Conservation (phyloP, 345 rosid genomes). For the Carallia pectinifolia region DNA sequence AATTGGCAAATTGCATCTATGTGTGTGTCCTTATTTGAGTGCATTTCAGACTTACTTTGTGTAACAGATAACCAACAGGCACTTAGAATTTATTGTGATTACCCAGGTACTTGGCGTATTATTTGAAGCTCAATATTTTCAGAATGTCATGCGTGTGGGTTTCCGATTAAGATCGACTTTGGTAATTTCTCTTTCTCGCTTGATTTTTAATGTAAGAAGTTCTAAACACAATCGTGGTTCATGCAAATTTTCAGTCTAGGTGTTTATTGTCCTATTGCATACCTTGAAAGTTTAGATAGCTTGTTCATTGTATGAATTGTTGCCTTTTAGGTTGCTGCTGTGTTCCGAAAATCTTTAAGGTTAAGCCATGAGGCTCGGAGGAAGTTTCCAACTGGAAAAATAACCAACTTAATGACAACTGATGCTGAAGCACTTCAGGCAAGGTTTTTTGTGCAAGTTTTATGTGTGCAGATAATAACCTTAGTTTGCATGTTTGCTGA, state of each 20-base stretch:
- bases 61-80: no score
- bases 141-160: conserved; percentile 98
- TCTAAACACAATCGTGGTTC: neutral
- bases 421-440: conserved; percentile 98
- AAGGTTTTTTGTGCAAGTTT: conserved; percentile 19
- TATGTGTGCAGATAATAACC: neutral
- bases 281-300: neutral
- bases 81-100: conserved; percentile 21
- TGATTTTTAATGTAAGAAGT: neutral
- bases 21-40: neutral
- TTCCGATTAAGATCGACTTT: conserved; percentile 84
- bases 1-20: neutral
- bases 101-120: conserved; percentile 85
- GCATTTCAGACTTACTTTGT: neutral
- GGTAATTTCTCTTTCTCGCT: conserved; percentile 49
- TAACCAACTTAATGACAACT: conserved; percentile 97
- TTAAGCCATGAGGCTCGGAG: conserved; percentile 85
- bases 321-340: conserved; percentile 82
- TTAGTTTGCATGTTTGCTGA: neutral
- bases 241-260: neutral
- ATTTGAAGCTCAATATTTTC: conserved; percentile 96
- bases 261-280: neutral
- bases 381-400: conserved; percentile 85
- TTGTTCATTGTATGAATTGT: conserved; percentile 14
- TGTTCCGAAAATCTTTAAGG: conserved; percentile 89